A percentile compares a stretch with the other conserved stretches of the same genome.
Conservation (phyloP, 306 rosid genomes). For the Glycine latifolia region DNA sequence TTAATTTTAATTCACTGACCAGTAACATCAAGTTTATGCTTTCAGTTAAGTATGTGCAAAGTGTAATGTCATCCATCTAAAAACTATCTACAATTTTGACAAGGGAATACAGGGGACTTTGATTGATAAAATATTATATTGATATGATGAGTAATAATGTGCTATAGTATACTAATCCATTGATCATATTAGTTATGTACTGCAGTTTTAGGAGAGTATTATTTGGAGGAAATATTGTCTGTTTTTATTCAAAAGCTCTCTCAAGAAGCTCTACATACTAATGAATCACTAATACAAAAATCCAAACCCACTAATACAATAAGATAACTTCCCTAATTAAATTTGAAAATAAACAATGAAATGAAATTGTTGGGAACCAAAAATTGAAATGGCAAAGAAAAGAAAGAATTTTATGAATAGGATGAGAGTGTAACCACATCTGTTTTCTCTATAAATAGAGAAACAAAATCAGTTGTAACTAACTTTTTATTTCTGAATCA, state of each 20-base stretch:
- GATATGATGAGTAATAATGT: background rate
- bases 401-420: too few relatives aligned
- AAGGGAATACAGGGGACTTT: background rate
- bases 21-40: background rate
- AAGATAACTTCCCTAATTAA: background rate
- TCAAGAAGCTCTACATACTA: background rate
- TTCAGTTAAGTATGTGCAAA: background rate
- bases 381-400: too few relatives aligned
- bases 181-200: background rate
- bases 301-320: background rate
- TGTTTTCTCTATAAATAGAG: too few relatives aligned
- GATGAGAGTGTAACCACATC: too few relatives aligned
- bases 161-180: background rate
- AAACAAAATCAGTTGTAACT: too few relatives aligned
- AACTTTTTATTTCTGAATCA: too few relatives aligned
- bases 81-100: constrained; percentile 5
- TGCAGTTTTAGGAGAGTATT: background rate
- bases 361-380: background rate
- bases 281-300: too few relatives aligned
- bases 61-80: background rate
- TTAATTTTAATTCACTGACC: background rate
- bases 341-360: constrained; percentile 9
- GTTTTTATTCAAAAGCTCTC: background rate
- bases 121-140: background rate
- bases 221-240: background rate